These are phyloP conservation scores for Carex parvula DNA, from an alignment of 176 grass and related monocot species.

Conservation along the genomic window DNA sequence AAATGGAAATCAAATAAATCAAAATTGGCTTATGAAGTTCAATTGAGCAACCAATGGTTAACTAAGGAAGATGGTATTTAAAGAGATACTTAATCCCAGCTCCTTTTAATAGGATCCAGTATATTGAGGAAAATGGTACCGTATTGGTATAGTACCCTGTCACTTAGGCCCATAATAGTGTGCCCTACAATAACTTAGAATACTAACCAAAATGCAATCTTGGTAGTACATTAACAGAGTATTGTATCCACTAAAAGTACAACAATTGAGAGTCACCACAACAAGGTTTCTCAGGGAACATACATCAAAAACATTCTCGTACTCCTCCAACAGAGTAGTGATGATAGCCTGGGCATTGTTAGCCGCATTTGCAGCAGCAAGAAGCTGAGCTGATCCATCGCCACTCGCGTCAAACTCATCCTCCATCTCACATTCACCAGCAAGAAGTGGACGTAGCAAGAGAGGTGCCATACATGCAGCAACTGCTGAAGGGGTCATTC, in stretches of 20 bases:
- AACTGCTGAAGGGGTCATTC: conserved; percentile 95
- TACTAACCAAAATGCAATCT: conserved; percentile 18
- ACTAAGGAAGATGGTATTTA: neutral
- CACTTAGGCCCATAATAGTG: neutral
- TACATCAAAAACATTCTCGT: conserved; percentile 85
- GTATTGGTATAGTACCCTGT: neutral
- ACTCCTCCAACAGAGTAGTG: conserved; percentile 82
- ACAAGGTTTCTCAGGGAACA: conserved; percentile 33
- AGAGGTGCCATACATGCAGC: conserved; percentile 99
- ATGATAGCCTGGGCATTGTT: conserved; percentile 95
- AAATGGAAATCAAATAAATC: neutral
- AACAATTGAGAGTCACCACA: neutral
- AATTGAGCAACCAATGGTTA: neutral
- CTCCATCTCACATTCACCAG: conserved; percentile 99
- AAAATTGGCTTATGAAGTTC: neutral
- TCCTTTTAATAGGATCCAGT: neutral
- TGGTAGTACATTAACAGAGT: conserved; percentile 1
- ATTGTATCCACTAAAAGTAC: neutral
- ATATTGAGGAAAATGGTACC: neutral
- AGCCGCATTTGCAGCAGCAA: conserved; percentile 96
- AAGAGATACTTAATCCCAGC: neutral
- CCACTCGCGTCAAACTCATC: conserved; percentile 72
- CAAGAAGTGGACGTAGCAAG: conserved; percentile 86
- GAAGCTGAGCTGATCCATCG: conserved; percentile 89
- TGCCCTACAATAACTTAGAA: neutral